Conservation (phyloP, 2,329 filamentous ascomycete species). For the Albophoma yamanashiensis region DNA sequence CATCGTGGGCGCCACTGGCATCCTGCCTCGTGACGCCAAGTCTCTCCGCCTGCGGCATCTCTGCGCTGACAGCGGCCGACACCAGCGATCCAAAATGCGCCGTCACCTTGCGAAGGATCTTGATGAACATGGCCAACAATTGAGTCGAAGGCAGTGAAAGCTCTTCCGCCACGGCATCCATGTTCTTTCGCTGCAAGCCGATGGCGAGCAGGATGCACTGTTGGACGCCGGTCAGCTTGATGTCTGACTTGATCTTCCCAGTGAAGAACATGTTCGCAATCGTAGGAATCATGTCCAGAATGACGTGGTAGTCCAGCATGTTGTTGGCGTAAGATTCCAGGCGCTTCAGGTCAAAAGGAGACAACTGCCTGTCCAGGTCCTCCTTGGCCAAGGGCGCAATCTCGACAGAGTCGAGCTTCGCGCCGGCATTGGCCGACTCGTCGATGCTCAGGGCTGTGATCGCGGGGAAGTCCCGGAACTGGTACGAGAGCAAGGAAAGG, state of each 20-base stretch:
- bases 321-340: slow-evolving; percentile 94
- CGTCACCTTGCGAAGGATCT: slow-evolving; percentile 82
- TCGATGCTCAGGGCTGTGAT: slow-evolving; percentile 77
- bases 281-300: slow-evolving; percentile 80
- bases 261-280: slow-evolving; percentile 81
- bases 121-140: slow-evolving; percentile 93
- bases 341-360: slow-evolving; percentile 89
- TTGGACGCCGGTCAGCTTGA: slow-evolving; percentile 74
- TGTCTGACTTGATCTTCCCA: slow-evolving; percentile 53
- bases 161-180: slow-evolving; percentile 73
- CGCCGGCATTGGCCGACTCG: slow-evolving; percentile 68
- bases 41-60: slow-evolving; percentile 47
- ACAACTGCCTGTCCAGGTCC: slow-evolving; percentile 68
- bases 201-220: slow-evolving; percentile 80
- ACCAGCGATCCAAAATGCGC: slow-evolving; percentile 67
- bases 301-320: slow-evolving; percentile 95
- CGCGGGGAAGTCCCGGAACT: slow-evolving; percentile 76
- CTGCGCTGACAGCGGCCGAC: slow-evolving; percentile 59
- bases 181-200: slow-evolving; percentile 80
- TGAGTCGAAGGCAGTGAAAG: slow-evolving; percentile 64
- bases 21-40: slow-evolving; percentile 49
- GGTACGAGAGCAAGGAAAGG: slow-evolving; percentile 77
- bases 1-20: slow-evolving; percentile 55
- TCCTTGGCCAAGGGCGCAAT: slow-evolving; percentile 53
- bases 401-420: slow-evolving; percentile 47